Evolutionary conservation across 306 rosid species (phyloP).

Genomic region (Crotalaria pallida): DNA sequence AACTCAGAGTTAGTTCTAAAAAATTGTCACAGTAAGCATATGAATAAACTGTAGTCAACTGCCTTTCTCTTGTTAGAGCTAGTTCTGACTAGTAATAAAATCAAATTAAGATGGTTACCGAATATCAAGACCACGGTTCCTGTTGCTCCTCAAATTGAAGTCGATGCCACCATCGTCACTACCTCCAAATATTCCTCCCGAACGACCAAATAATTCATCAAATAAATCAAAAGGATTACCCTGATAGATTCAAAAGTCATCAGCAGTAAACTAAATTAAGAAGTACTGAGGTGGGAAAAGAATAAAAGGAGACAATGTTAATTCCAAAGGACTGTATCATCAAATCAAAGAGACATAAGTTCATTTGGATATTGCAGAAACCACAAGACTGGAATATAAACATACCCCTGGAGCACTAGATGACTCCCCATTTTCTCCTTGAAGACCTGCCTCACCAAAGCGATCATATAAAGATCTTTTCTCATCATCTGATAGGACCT

Average conservation of each 20-base stretch:
- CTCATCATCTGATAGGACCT: conserved; percentile 97
- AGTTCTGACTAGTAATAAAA: background rate
- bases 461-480: conserved; percentile 93
- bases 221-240: conserved; percentile 78
- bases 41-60: background rate
- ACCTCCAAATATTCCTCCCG: conserved; percentile 64
- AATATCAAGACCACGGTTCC: conserved; percentile 53
- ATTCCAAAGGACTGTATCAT: background rate
- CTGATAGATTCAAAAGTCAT: conserved; percentile 36
- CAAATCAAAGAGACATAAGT: conserved; percentile 17
- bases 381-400: conserved; percentile 4
- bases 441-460: conserved; percentile 86
- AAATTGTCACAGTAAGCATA: background rate
- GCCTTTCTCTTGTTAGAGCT: background rate
- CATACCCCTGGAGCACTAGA: conserved; percentile 69
- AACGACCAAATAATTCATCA: conserved; percentile 68
- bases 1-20: background rate
- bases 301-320: background rate
- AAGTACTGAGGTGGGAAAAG: background rate
- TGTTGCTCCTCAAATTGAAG: conserved; percentile 51
- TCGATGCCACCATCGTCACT: conserved; percentile 57
- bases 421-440: conserved; percentile 59
- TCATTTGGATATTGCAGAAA: conserved; percentile 13
- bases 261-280: conserved; percentile 15
- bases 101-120: conserved; percentile 38